phyloP scores from a whole-genome alignment of 495 filamentous ascomycete genomes.

The Cercophora scortea region DNA sequence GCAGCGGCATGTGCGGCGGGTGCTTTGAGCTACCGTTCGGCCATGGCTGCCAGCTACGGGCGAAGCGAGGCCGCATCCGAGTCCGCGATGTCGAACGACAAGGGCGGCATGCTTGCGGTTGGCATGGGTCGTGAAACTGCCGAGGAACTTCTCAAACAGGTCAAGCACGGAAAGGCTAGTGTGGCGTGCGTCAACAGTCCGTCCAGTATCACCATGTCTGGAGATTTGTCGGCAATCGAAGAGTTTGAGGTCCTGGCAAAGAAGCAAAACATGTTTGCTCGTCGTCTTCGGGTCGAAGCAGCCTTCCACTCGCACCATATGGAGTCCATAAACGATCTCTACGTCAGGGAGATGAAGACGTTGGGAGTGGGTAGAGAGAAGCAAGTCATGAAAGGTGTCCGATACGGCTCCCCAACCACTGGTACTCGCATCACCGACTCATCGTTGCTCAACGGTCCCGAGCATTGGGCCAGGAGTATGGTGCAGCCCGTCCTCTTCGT shows the following conservation, averaged over 20 bases:
- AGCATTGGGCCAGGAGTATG: background rate
- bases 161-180: constrained; percentile 5
- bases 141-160: constrained; percentile 2
- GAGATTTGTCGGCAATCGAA: constrained; percentile 23
- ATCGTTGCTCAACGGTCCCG: background rate
- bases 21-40: constrained; percentile 30
- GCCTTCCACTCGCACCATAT: background rate
- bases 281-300: background rate
- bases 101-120: constrained; percentile 36
- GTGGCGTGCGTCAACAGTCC: constrained; percentile 39
- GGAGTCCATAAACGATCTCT: background rate
- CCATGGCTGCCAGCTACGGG: constrained; percentile 39
- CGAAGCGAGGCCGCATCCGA: constrained; percentile 14
- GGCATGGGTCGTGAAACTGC: constrained; percentile 14
- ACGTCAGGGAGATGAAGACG: background rate
- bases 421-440: background rate
- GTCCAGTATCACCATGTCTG: constrained; percentile 29
- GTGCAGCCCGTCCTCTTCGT: background rate
- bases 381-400: background rate
- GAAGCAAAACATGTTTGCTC: background rate
- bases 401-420: background rate
- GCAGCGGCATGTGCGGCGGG: constrained; percentile 35
- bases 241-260: background rate
- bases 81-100: background rate
- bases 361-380: background rate